These are phyloP conservation scores for Cladorrhinum sp. DNA, from an alignment of 2,329 filamentous ascomycete species.

Conservation along the genomic window DNA sequence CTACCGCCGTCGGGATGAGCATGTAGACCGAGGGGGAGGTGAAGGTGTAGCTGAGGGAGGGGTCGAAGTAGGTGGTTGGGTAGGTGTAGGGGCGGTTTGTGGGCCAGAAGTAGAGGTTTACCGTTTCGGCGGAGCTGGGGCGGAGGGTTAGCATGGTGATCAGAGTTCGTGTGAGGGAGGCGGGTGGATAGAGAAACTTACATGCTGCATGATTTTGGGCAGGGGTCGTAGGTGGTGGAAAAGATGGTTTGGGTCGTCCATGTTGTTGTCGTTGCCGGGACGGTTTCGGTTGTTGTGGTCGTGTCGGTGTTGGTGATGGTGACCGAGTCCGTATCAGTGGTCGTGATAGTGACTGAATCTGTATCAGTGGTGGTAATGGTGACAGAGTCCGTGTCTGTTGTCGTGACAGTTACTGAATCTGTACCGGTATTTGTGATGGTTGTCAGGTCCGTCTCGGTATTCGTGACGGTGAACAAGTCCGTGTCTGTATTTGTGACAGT, in stretches of 20 bases:
- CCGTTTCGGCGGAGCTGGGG: constrained; percentile 31
- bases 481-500: constrained; percentile 20
- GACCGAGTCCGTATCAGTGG: constrained; percentile 13
- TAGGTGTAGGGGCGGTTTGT: constrained; percentile 33
- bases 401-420: constrained; percentile 10
- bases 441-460: constrained; percentile 14
- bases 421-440: constrained; percentile 19
- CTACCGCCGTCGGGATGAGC: constrained; percentile 35
- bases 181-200: constrained; percentile 19
- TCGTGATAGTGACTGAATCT: constrained; percentile 19
- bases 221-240: constrained; percentile 28
- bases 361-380: constrained; percentile 23
- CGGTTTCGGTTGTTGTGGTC: constrained; percentile 11
- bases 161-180: neutral
- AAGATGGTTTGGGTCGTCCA: constrained; percentile 27
- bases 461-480: constrained; percentile 13
- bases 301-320: constrained; percentile 17
- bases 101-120: constrained; percentile 37
- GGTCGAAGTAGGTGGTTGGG: constrained; percentile 33
- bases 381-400: constrained; percentile 17
- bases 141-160: neutral
- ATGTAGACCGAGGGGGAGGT: constrained; percentile 41
- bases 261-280: constrained; percentile 24
- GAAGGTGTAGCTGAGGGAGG: constrained; percentile 33
- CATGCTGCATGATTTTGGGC: constrained; percentile 34